Conservation (phyloP, 148 eudicot species). For the Rhododendron molle region DNA sequence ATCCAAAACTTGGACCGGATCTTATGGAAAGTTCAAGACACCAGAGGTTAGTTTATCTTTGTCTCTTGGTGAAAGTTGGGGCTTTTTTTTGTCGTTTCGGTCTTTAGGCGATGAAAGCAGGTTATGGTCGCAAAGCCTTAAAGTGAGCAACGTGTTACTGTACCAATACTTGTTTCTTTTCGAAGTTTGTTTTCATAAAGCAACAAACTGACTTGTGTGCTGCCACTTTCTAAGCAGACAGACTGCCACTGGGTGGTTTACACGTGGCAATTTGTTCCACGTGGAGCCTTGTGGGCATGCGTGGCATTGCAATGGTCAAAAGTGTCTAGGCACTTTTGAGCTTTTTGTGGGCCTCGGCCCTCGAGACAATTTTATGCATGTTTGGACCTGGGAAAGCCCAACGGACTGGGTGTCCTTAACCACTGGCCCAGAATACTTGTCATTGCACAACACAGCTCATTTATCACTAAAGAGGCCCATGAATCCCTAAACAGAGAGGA, state of each 20-base stretch:
- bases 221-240: neutral
- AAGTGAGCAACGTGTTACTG: neutral
- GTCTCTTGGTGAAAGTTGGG: neutral
- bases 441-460: neutral
- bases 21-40: neutral
- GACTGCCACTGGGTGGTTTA: constrained; percentile 1
- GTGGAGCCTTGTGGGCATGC: neutral
- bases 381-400: neutral
- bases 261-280: neutral
- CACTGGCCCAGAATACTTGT: neutral
- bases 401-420: neutral
- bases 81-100: neutral
- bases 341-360: neutral
- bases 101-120: neutral
- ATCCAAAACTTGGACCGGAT: neutral
- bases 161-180: neutral
- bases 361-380: neutral
- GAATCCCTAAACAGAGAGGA: too few relatives aligned
- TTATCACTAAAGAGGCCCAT: neutral
- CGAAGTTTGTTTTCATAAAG: neutral
- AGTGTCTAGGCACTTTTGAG: neutral
- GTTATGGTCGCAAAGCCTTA: neutral
- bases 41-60: neutral
- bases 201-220: neutral
- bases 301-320: neutral